phyloP scores from a whole-genome alignment of 2,329 filamentous ascomycete species.

The Hysterium pulicare region DNA sequence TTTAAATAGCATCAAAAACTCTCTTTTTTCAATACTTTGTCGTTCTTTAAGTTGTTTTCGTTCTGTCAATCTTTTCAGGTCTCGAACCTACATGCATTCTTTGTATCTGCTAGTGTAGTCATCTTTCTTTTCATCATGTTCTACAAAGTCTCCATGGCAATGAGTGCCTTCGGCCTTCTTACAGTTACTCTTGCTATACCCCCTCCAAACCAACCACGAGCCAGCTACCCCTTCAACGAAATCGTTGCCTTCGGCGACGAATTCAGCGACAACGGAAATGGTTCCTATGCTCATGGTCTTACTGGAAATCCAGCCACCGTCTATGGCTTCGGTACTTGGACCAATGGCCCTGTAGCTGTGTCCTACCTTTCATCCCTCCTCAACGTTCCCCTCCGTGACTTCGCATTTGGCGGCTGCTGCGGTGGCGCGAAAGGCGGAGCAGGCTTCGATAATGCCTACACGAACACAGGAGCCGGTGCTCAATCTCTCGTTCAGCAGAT shows the following conservation, averaged over 20 bases:
- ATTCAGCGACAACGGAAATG: slow-evolving; percentile 24
- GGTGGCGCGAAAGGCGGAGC: slow-evolving; percentile 20
- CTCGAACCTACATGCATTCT: no score
- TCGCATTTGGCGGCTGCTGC: slow-evolving; percentile 24
- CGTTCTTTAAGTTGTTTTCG: no score
- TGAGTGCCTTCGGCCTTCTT: neutral
- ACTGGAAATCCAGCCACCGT: slow-evolving; percentile 16
- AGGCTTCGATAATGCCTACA: slow-evolving; percentile 25
- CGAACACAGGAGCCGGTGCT: slow-evolving; percentile 6
- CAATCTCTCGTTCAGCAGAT: slow-evolving; percentile 15
- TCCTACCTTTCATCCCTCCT: slow-evolving; percentile 20
- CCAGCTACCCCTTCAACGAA: slow-evolving; percentile 13
- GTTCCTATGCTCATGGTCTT: slow-evolving; percentile 22
- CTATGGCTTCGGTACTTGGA: slow-evolving; percentile 27
- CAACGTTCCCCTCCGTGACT: slow-evolving; percentile 15
- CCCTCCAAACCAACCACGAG: slow-evolving; percentile 2
- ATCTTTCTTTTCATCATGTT: no score
- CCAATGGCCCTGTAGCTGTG: slow-evolving; percentile 24
- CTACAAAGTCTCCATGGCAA: neutral
- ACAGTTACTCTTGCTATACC: neutral
- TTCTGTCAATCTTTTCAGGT: no score
- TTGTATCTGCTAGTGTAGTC: no score
- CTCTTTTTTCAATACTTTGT: no score
- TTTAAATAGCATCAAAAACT: no score
- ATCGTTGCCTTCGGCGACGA: slow-evolving; percentile 28